Evolutionary conservation across 2,329 filamentous ascomycete species (phyloP), one percentile per base, ranked within the genome.

Genomic region (Penicillium crustosum): DNA sequence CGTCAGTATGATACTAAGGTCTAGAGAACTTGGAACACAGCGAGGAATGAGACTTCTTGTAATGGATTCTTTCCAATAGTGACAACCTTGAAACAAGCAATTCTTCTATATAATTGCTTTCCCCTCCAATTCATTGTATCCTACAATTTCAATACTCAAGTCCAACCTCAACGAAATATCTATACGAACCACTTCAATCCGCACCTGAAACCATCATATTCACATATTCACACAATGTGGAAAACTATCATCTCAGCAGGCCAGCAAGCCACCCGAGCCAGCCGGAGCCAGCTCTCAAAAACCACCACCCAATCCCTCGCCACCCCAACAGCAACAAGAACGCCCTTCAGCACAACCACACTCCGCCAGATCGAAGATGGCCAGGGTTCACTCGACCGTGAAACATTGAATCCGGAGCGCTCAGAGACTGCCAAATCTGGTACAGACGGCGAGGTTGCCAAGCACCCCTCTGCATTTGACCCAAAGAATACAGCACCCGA

Each of bases 351-450:
- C 39, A 51, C 58, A n/a, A 35, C 61, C 27, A 38, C 58, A 29
- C 27, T 21, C 13, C 19, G 36, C 19, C 61, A 61, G 25, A 64
- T 64, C 19, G 52, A 62, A 33, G 5, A 39, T 4, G n/a, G 15
- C 25, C 50, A 49, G 19, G n/a, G 29, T 19, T 44, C 51, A 36
- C 60, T 55, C 19, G 81, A 87, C 69, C 83, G 85, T 51, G 82
- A 88, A 61, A 81, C 81, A 3, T 81, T 95, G 35, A 84, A 88
- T 58, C 86, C 89, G 0, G 80, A 84, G 35, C 75, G 82, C 2
- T 85, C 82, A 53, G 90, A 95, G 70, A 85, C 87, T 74, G 84
- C 85, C 57, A 85, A 88, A 69, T 86, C 85, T 49, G 89, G 85
- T 4, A 84, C 84, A 0, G 90, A 86, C 63, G 78, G 86, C 45